Conservation (phyloP, 2,329 filamentous ascomycete genomes). For the Chaetomium sp. region DNA sequence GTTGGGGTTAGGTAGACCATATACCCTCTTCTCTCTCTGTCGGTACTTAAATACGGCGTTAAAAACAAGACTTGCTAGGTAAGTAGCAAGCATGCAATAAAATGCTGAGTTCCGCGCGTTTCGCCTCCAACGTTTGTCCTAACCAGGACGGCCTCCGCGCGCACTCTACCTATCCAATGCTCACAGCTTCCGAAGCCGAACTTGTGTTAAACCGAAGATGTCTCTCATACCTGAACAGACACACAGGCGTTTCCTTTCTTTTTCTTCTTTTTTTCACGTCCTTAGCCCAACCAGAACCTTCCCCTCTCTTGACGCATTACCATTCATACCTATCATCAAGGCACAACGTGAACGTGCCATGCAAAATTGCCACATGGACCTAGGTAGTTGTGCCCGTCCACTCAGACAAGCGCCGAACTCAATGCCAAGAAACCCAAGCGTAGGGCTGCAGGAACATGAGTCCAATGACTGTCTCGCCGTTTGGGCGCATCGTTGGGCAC, state of each 20-base stretch:
- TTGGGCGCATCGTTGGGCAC: conserved; percentile 1
- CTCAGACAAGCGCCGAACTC: background rate
- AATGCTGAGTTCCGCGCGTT: background rate
- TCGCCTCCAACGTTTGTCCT: background rate
- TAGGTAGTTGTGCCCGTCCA: background rate
- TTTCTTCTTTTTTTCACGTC: no score
- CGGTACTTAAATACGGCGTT: conserved; percentile 1
- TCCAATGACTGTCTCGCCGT: conserved; percentile 2
- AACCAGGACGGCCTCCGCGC: background rate
- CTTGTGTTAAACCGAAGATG: background rate
- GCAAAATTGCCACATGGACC: background rate
- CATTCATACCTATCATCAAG: background rate
- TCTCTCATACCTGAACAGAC: background rate
- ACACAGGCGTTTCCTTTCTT: background rate
- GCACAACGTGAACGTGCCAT: background rate
- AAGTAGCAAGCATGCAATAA: background rate
- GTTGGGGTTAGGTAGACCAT: background rate
- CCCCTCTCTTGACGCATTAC: background rate
- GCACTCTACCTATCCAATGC: background rate
- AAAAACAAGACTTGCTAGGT: background rate
- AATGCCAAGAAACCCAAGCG: background rate
- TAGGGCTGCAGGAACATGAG: conserved; percentile 12
- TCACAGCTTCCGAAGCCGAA: background rate
- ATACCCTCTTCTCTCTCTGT: conserved; percentile 20
- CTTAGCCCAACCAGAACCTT: background rate